phyloP scores from a whole-genome alignment of 805 yeast genomes.

The Lipomyces yamanashiensis region DNA sequence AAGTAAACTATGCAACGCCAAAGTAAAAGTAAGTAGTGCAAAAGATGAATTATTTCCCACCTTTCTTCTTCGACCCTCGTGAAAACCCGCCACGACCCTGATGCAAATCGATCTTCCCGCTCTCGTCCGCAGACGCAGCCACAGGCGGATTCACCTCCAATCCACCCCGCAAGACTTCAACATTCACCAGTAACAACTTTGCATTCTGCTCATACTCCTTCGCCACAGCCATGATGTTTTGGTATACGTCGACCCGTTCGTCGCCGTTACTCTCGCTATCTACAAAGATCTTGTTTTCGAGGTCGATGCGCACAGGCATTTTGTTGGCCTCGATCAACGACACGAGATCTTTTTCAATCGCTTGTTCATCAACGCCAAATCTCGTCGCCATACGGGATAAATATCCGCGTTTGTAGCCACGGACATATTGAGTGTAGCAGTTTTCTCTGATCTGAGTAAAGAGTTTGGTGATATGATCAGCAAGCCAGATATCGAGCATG shows the following conservation, averaged over 20 bases:
- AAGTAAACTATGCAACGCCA: neutral
- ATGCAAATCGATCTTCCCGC: slow-evolving; percentile 1
- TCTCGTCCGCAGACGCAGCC: neutral
- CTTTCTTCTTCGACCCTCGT: slow-evolving; percentile 7
- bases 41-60: neutral
- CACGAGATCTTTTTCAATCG: slow-evolving; percentile 21
- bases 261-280: slow-evolving; percentile 7
- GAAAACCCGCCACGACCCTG: neutral
- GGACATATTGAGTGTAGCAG: slow-evolving; percentile 34
- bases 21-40: neutral
- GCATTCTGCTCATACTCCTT: slow-evolving; percentile 29
- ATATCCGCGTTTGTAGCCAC: slow-evolving; percentile 31
- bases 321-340: slow-evolving; percentile 20
- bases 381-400: slow-evolving; percentile 28
- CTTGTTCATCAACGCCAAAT: slow-evolving; percentile 23
- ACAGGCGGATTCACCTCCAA: slow-evolving; percentile 18
- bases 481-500: slow-evolving; percentile 31
- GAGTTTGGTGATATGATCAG: slow-evolving; percentile 24
- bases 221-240: slow-evolving; percentile 19
- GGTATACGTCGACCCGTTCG: slow-evolving; percentile 30
- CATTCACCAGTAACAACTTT: slow-evolving; percentile 22
- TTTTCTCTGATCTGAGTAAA: slow-evolving; percentile 29
- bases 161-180: slow-evolving; percentile 27
- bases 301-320: slow-evolving; percentile 25
- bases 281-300: slow-evolving; percentile 29